Evolutionary conservation across 2,329 filamentous ascomycete genomes (phyloP), one percentile per base, ranked within the genome.

Genomic region (Clarireedia monteithiana): DNA sequence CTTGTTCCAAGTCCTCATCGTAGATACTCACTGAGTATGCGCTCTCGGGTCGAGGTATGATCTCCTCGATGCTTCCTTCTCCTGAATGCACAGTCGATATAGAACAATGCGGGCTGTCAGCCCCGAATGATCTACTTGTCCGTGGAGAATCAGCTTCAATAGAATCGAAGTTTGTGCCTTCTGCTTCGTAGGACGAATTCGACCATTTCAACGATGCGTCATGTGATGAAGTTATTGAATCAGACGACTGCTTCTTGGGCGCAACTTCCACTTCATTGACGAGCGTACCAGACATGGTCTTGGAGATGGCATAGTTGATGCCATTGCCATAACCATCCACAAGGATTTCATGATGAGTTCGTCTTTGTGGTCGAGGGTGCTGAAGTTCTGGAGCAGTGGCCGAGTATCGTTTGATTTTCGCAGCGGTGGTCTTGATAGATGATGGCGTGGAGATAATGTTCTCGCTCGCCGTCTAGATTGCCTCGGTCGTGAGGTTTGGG

Each of bases 241-340:
- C 44, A 27, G 48, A 50, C 9, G 49, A 36, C 12, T 27, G 23
- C 5, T 56, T 56, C 26, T 49, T 45, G n/a, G 26, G 20, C 6
- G 4, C 6, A 14, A 12, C 30, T 23, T 34, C 27, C 42, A 39
- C 26, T 17, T 56, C 44, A 14, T 48, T 17, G 14, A 14, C 44
- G 6, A 2, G 14, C 15, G 9, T 14, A 6, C 6, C 36, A 15
- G 20, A 39, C 20, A 14, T 10, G 26, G 4, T n/a, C 17, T 42
- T 12, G 5, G n/a, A 2, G 10, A 10, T 5, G n/a, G 15, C 10
- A 12, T 39, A 14, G 10, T 56, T 27, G 15, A 47, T 14, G 1
- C 77, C 77, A 49, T 81, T 81, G 9, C 78, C 79, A 57, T 82
- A 81, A 0, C 77, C 77, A 4, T 75, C 72, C 6, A 81, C 72